These are phyloP conservation scores for Chaetomium globosum DNA, from an alignment of 2,329 filamentous ascomycete genomes.

Conservation along the genomic window DNA sequence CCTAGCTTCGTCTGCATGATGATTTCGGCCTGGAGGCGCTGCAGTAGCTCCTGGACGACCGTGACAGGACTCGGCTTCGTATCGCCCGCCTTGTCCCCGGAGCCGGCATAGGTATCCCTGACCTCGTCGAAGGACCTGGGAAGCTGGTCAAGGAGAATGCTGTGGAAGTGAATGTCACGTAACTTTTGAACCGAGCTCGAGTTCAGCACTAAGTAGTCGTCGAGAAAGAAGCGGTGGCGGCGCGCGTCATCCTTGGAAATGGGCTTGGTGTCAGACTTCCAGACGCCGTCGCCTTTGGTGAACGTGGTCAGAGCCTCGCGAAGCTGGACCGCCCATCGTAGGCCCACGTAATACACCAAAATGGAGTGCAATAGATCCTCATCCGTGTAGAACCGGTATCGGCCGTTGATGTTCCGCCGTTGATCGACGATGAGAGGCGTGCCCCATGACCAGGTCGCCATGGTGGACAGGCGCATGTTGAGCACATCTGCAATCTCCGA, in stretches of 20 bases:
- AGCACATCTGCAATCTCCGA: slow-evolving; percentile 50
- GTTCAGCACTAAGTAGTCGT: slow-evolving; percentile 17
- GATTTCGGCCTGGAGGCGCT: slow-evolving; percentile 59
- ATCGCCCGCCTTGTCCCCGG: slow-evolving; percentile 44
- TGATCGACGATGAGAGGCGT: slow-evolving; percentile 42
- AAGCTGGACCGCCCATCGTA: slow-evolving; percentile 43
- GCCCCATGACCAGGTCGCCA: slow-evolving; percentile 47
- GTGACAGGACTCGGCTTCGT: slow-evolving; percentile 48
- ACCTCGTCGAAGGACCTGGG: slow-evolving; percentile 47
- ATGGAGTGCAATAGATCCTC: slow-evolving; percentile 53
- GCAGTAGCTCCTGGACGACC: slow-evolving; percentile 60
- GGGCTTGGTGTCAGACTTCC: slow-evolving; percentile 38
- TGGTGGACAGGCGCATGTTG: slow-evolving; percentile 48
- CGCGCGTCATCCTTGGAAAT: slow-evolving; percentile 43
- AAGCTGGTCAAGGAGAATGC: slow-evolving; percentile 61
- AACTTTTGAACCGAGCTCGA: slow-evolving; percentile 41
- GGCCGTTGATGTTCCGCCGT: slow-evolving; percentile 49
- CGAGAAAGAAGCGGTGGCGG: slow-evolving; percentile 51
- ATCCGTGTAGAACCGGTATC: slow-evolving; percentile 60
- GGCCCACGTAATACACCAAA: slow-evolving; percentile 47
- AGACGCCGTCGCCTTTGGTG: slow-evolving; percentile 38
- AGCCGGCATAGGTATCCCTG: slow-evolving; percentile 43
- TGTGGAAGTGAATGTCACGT: slow-evolving; percentile 44
- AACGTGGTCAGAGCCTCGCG: slow-evolving; percentile 38
- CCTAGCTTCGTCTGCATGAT: slow-evolving; percentile 52